phyloP scores from a whole-genome alignment of 768 basidiomycete species.

The Candolleomyces eurysporus region DNA sequence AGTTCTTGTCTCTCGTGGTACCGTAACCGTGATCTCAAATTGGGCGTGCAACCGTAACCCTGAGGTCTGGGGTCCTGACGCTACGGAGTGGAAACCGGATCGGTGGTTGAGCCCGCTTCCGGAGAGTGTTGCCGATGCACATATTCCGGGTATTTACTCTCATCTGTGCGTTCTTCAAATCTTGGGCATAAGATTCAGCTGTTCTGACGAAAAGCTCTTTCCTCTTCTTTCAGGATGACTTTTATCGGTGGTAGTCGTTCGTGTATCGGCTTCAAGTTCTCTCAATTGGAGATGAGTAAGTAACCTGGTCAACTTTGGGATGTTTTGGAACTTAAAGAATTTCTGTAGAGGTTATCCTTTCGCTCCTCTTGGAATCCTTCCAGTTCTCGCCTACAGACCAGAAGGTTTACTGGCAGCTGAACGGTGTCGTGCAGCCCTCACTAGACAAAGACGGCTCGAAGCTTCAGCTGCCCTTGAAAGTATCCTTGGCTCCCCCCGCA shows the following conservation, averaged over 20 bases:
- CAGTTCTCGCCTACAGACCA: constrained; percentile 20
- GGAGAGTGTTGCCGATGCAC: constrained; percentile 26
- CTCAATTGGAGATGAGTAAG: not conserved
- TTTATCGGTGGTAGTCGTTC: not conserved
- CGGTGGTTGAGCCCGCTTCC: constrained; percentile 39
- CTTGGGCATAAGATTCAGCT: too few relatives aligned
- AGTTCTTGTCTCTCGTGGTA: constrained; percentile 36
- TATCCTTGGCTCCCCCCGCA: too few relatives aligned
- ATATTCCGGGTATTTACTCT: constrained; percentile 43
- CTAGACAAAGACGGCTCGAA: constrained; percentile 6
- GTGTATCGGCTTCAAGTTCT: not conserved
- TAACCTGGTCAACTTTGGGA: not conserved
- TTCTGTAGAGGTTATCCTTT: constrained; percentile 19
- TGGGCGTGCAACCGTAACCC: constrained; percentile 37
- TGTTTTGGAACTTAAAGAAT: too few relatives aligned
- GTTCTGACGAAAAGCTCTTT: too few relatives aligned
- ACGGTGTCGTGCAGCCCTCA: constrained; percentile 19
- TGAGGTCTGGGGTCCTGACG: constrained; percentile 47
- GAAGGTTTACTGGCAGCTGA: constrained; percentile 25
- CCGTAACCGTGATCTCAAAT: constrained; percentile 25
- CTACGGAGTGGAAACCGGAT: constrained; percentile 47
- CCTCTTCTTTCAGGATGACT: not conserved
- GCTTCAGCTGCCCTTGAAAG: not conserved
- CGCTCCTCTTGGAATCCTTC: constrained; percentile 17
- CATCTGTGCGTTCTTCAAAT: constrained; percentile 26